These are phyloP conservation scores for Ulvella scutata DNA, from an alignment of 139 green algal species.

Conservation along the genomic window DNA sequence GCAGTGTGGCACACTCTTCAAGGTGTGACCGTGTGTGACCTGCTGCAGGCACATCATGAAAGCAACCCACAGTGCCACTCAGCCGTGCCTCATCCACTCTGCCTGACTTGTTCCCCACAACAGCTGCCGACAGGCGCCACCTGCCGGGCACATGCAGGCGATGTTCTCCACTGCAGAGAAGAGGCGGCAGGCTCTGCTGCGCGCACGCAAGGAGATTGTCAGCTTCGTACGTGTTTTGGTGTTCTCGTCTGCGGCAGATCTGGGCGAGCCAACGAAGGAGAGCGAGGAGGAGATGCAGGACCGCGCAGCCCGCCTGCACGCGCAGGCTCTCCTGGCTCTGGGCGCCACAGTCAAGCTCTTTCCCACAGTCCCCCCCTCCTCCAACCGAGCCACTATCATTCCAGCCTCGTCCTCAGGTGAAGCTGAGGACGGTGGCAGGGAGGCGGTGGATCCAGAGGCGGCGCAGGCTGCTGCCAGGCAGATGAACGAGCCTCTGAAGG, in stretches of 20 bases:
- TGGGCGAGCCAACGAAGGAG: not conserved
- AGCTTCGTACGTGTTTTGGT: not conserved
- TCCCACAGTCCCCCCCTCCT: no score
- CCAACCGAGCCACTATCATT: no score
- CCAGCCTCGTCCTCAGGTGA: not conserved
- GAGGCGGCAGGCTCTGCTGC: not conserved
- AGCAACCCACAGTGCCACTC: no score
- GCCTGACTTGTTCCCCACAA: no score
- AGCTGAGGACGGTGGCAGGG: no score
- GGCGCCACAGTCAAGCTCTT: not conserved
- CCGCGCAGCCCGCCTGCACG: not conserved
- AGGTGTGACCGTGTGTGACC: no score
- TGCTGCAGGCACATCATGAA: no score
- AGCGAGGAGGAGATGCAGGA: not conserved
- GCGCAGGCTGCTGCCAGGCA: no score
- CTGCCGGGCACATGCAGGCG: not conserved
- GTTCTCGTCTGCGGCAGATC: not conserved
- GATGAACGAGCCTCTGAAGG: no score
- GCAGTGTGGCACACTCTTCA: not conserved
- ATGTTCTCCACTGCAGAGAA: not conserved
- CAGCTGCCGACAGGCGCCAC: no score
- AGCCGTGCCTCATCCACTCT: no score
- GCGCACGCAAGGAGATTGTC: not conserved
- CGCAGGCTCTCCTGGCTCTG: not conserved
- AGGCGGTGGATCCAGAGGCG: no score